Base-by-base conservation (phyloP, 805 yeast species). In the Suhomyces faveliae region DNA sequence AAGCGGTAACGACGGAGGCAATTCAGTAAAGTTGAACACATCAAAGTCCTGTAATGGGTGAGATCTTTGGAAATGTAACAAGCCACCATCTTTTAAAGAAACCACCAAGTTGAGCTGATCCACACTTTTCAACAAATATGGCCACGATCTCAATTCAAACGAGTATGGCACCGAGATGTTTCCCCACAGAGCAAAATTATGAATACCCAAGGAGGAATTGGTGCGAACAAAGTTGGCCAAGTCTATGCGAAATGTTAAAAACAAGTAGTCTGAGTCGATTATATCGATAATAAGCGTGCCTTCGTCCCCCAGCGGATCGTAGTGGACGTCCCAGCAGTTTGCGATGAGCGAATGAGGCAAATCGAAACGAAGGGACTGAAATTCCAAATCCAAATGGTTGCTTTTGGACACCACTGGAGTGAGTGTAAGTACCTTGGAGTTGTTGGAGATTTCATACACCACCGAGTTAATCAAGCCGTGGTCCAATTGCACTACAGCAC, bases 51-150 rank as follows among this genome's bases (percentile, higher is more conserved):
- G 53, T 23, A 73, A 61, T 9, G 46, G 39, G 11, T 22, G n/a
- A 0, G 54, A 35, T 54, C 81, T 68, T 29, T 57, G 55, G 48
- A 86, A 69, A 40, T 82, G 83, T 43, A 89, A 66, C 37, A 90
- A 62, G 1, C 91, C 89, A 21, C 97, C 97, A 66, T 91, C 96
- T 39, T 76, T 74, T 42, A 90, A 70, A 4, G 89, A 73, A 0
- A 85, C 80, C 3, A 89, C 61, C 7, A 82, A 59, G 40, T 76
- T 73, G 2, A 60, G 56, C 0, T 67, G 51, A 25, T 79, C 74
- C 12, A 83, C 63, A 1, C 84, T 62, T 43, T 73, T 68, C 51
- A 86, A 56, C 17, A 74, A 64, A 38, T 79, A 78, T 1, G 92
- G 89, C 20, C 62, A 48, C 3, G 70, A 67, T 39, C 73, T 60